Base-by-base conservation (phyloP, 345 rosid species). In the Salix brachista region DNA sequence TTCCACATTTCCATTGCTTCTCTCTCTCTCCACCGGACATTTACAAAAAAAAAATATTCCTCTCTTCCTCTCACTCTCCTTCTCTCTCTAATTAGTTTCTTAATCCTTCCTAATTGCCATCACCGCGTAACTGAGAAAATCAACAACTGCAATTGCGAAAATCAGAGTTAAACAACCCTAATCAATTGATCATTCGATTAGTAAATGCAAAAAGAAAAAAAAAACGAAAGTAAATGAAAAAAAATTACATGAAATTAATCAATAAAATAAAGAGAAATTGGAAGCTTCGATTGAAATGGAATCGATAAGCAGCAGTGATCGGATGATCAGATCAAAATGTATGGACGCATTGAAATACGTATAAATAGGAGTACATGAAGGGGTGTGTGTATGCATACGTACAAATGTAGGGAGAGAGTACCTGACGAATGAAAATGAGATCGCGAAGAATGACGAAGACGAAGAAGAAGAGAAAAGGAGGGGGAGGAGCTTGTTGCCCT, bases 1-100 rank as follows among this genome's bases (percentile, higher is more conserved):
- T 90, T 81, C 91, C 89, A 79, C 92, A 94, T 67, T 85, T 82
- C 93, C 98, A 91, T 87, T 88, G 92, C 85, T 84, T 80, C 66
- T 79, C 88, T 60, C 74, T 81, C 64, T 80, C 85, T 44, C 82
- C 90, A 79, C 90, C 86, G 86, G 89, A 86, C 98, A 94, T 81
- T 90, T 80, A 87, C 85, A 77, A 71, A 75, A 65, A 77, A 81
- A 44, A 58, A 76, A 21, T 16, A 46, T 48, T 71, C 25, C 67
- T 42, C 48, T 52, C 69, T 12, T 19, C 65, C 84, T 23, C 69
- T 65, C 67, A 73, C 81, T 28, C 80, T 42, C 67, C 65, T 69
- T 65, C 32, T 72, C 78, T 80, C 78, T 77, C 85, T 67, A 34
- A 78, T 74, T 71, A 41, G 69, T 84, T 74, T 56, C 67, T 67